Base-by-base conservation (phyloP, 2,329 filamentous ascomycete genomes). In the Colletotrichum sp. region DNA sequence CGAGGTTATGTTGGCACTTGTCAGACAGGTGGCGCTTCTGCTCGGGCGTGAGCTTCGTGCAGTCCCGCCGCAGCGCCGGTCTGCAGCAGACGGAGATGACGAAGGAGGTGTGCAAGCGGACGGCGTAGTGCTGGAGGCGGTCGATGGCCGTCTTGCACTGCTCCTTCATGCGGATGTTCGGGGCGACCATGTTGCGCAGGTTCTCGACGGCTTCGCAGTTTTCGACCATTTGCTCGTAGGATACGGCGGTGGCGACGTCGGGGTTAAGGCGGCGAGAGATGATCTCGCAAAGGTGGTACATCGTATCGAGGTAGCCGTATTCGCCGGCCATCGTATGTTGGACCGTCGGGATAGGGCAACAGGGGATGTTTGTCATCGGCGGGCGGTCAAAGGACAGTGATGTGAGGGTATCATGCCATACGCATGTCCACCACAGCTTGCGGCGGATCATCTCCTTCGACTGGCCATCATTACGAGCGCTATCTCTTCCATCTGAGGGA, bases 371-470 rank as follows among this genome's bases (percentile, higher is more conserved):
- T 26, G 92, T 93, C 87, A 93, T 92, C 3, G 92, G 92, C 8
- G 89, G 88, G n/a, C 92, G 87, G 79, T 93, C 92, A 81, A 93
- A 93, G 0, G 92, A 93, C 3, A 93, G 83, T 1, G 92, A 93
- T 0, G 91, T 92, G 24, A 93, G 84, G 8, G 91, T 93, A 72
- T 93, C 92, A 78, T 93, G 92, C 92, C 92, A 93, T 12, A 92
- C 88, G 78, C 91, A 92, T 6, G 90, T 92, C 92, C 92, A 90
- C 92, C 91, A 92, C 59, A 92, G 82, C 68, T 89, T 90, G 49
- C 90, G 85, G 34, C 91, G 85, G 69, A 91, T 87, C 81, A 88
- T 88, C 49, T 92, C 90, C 75, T 89, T 92, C n/a, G 86, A 84
- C 64, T 86, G 86, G 6, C 85, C 81, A 18, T 90, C 88, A 1